Conservation (phyloP, 2,329 filamentous ascomycete genomes). For the Ceratocystis diversiconidia region DNA sequence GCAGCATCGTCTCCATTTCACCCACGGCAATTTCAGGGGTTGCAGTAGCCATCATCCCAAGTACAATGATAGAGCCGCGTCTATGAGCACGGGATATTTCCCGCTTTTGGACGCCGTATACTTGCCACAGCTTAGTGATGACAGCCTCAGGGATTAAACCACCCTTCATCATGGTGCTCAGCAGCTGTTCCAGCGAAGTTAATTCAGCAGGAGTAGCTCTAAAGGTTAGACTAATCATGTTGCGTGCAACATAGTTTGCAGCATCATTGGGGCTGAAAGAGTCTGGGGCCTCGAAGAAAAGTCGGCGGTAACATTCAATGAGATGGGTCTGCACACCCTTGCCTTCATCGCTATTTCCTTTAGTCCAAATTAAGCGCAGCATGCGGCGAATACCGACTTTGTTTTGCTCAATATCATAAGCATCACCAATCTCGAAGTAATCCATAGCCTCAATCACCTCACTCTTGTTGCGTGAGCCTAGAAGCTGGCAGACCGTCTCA, state of each 20-base stretch:
- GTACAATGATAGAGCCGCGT: slow-evolving; percentile 83
- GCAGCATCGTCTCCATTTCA: slow-evolving; percentile 87
- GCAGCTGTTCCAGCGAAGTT: slow-evolving; percentile 84
- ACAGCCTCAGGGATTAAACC: slow-evolving; percentile 76
- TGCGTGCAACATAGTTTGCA: slow-evolving; percentile 87
- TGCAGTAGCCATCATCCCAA: slow-evolving; percentile 91
- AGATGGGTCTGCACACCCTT: slow-evolving; percentile 95
- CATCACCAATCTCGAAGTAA: slow-evolving; percentile 89
- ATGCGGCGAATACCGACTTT: slow-evolving; percentile 87
- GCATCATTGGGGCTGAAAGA: slow-evolving; percentile 78
- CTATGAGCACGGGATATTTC: slow-evolving; percentile 87
- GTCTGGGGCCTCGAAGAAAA: slow-evolving; percentile 92
- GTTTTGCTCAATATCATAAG: slow-evolving; percentile 89
- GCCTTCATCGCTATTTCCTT: slow-evolving; percentile 96
- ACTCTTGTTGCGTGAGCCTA: slow-evolving; percentile 92
- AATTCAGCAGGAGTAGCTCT: slow-evolving; percentile 88
- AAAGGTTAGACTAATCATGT: slow-evolving; percentile 98
- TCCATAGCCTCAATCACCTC: slow-evolving; percentile 99
- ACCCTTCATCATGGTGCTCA: slow-evolving; percentile 95
- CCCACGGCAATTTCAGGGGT: slow-evolving; percentile 85
- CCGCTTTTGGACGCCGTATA: slow-evolving; percentile 85
- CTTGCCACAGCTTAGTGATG: slow-evolving; percentile 87
- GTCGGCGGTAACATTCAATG: slow-evolving; percentile 87
- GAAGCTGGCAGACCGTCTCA: slow-evolving; percentile 65
- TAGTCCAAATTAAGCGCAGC: slow-evolving; percentile 96